Evolutionary conservation across 2,329 filamentous ascomycete genomes (phyloP), one percentile per base, ranked within the genome.

Genomic region (Colletotrichum destructivum): DNA sequence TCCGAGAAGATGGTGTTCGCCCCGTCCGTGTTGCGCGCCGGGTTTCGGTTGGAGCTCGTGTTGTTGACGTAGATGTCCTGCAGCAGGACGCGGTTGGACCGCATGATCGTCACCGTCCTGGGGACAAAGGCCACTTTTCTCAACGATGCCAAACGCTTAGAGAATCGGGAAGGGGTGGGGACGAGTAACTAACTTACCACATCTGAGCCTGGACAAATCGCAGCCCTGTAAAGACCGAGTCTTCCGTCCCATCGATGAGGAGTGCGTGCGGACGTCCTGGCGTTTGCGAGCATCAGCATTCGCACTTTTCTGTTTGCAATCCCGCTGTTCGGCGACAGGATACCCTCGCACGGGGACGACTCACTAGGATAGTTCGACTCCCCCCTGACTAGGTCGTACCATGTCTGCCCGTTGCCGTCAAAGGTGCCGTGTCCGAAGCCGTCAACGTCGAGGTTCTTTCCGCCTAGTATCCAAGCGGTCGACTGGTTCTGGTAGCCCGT

Each of bases 141-240:
- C 26, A 31, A 5, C 26, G 4, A 31, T 31, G 26, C 26, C 26
- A 31, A 31, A 31, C 26, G 6, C 26, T 31, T 31, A 1, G 26
- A 5, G 26, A 31, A 6, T 31, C 26, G 26, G 26, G 26, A 31
- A 31, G 26, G 5, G 26, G 26, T 6, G 26, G 23, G 26, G 26
- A 31, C 26, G 26, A 31, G 26, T 31, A 31, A 6, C 26, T 9
- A 31, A 23, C 44, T 44, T 18, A 62, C 83, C 88, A 90, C 88
- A 90, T 90, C 78, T 90, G 88, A 69, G 84, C 87, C 71, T 88
- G 84, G 12, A 90, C 78, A 70, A 88, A 89, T 2, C 80, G 80
- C 15, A 90, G 26, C 68, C 86, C 83, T 51, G 81, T 79, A 11
- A 90, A 80, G 8, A 85, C 75, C 0, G 84, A 85, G 75, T 89